phyloP scores from a whole-genome alignment of 129 eudicot genomes.

The Flaveria robusta region DNA sequence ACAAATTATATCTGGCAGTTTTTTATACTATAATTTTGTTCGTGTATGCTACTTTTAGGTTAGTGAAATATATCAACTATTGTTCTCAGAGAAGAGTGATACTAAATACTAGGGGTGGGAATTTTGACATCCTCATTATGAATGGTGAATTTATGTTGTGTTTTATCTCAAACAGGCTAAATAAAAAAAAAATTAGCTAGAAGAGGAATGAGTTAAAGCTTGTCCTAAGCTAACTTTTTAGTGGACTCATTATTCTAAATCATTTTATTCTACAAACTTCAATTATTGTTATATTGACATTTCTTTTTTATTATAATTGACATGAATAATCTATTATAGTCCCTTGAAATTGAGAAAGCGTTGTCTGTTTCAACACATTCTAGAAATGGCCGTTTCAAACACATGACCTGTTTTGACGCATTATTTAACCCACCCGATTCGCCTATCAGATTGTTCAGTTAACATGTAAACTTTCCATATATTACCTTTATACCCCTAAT shows the following conservation, averaged over 20 bases:
- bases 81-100: background rate
- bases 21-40: slow-evolving; percentile 5
- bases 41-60: slow-evolving; percentile 1
- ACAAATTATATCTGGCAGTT: no score
- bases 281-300: background rate
- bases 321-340: no score
- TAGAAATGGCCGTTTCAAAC: background rate
- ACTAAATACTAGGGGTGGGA: background rate
- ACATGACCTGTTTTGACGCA: background rate
- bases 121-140: background rate
- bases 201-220: background rate
- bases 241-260: background rate
- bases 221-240: background rate
- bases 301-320: no score
- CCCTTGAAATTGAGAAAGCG: no score
- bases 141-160: background rate
- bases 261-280: background rate
- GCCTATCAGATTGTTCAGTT: background rate
- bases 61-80: background rate
- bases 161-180: background rate
- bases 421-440: background rate
- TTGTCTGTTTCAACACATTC: background rate
- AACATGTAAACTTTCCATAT: background rate
- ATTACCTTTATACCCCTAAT: background rate
- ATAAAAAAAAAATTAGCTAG: background rate